Percentiles rank a stretch among this genome's conserved stretches.
phyloP scores from a whole-genome alignment of 2,329 filamentous ascomycete genomes.

The Cladorrhinum sp. region DNA sequence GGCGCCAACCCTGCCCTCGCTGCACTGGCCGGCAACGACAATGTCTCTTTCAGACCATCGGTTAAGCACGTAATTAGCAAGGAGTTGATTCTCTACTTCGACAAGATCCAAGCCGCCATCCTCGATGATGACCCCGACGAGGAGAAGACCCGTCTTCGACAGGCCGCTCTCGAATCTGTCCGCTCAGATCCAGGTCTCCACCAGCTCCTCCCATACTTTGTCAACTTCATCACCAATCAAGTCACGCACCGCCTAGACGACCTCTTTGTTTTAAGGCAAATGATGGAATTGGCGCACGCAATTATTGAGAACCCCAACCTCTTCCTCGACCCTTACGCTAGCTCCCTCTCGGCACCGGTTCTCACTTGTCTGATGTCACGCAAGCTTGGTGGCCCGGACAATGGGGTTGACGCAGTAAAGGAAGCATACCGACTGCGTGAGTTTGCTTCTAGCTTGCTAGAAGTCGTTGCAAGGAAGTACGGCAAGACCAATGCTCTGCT shows the following conservation, averaged over 20 bases:
- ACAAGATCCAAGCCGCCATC: constrained; percentile 86
- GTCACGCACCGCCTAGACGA: constrained; percentile 92
- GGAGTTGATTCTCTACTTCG: constrained; percentile 94
- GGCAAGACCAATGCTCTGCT: constrained; percentile 76
- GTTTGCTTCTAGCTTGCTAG: constrained; percentile 77
- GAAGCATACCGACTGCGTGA: constrained; percentile 80
- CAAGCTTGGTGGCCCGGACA: constrained; percentile 63
- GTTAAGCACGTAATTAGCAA: constrained; percentile 97
- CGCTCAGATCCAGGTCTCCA: constrained; percentile 88
- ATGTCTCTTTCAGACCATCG: constrained; percentile 77
- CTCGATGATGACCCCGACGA: constrained; percentile 86
- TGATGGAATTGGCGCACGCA: constrained; percentile 86
- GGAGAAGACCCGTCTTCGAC: constrained; percentile 66
- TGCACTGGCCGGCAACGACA: constrained; percentile 79
- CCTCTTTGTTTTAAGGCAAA: constrained; percentile 81
- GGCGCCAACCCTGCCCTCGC: constrained; percentile 83
- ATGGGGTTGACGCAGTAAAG: constrained; percentile 49
- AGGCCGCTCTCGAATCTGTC: constrained; percentile 81
- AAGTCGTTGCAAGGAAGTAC: constrained; percentile 77
- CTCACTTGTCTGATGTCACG: constrained; percentile 88
- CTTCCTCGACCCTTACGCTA: constrained; percentile 60
- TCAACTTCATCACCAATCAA: constrained; percentile 92
- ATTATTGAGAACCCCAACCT: constrained; percentile 80
- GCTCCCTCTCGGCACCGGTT: constrained; percentile 74
- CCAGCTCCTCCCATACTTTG: constrained; percentile 93